Conservation (phyloP, 805 yeast species). For the Lipomyces yamadae region DNA sequence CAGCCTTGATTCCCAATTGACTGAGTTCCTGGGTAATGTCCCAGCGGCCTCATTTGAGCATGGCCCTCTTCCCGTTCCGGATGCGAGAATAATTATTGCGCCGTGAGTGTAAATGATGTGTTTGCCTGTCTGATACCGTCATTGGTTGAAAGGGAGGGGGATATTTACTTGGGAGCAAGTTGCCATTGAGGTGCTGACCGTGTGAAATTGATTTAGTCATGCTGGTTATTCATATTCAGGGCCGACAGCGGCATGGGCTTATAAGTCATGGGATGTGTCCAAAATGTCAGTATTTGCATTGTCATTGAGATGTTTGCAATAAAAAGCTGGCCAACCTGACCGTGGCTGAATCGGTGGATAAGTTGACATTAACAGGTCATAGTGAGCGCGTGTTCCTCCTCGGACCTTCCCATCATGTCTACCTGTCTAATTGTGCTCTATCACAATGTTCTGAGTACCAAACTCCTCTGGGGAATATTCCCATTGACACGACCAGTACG, state of each 20-base stretch:
- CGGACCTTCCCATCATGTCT: constrained; percentile 94
- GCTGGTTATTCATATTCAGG: constrained; percentile 93
- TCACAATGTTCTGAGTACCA: constrained; percentile 61
- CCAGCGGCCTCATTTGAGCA: constrained; percentile 31
- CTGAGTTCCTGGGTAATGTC: constrained; percentile 51
- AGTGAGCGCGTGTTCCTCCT: constrained; percentile 68
- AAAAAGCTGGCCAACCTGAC: neutral
- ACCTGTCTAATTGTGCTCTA: constrained; percentile 65
- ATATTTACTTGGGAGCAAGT: no score
- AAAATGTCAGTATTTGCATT: constrained; percentile 44
- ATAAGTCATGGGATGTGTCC: constrained; percentile 67
- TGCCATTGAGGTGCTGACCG: constrained; percentile 5
- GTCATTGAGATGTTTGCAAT: neutral
- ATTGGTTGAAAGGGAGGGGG: neutral
- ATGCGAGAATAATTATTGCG: constrained; percentile 60
- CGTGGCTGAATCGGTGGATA: neutral
- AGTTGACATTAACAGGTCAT: neutral
- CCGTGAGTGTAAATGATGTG: constrained; percentile 48
- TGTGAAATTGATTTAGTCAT: constrained; percentile 54
- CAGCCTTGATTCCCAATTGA: constrained; percentile 57
- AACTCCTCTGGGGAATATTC: constrained; percentile 82
- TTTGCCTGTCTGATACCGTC: neutral
- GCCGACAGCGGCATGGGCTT: constrained; percentile 73
- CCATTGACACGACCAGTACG: constrained; percentile 60
- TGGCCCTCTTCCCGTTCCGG: constrained; percentile 44